These are phyloP conservation scores for Triangularia setosa DNA, from an alignment of 2,329 filamentous ascomycete genomes.

Conservation along the genomic window DNA sequence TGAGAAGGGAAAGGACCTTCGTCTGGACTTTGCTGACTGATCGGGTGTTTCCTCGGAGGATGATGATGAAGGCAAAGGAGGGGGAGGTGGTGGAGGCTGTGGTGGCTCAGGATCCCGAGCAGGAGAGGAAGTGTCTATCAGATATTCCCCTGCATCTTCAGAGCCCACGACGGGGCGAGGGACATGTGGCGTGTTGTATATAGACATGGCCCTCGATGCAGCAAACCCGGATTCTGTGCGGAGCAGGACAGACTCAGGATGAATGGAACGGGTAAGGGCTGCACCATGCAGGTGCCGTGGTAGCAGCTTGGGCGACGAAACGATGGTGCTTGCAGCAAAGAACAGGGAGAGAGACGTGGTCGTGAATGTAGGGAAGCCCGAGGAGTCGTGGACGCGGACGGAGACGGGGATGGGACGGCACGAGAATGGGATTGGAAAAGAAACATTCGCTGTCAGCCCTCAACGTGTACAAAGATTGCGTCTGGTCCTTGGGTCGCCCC, in stretches of 20 bases:
- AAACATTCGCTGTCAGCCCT: not conserved
- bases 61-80: not conserved
- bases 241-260: not conserved
- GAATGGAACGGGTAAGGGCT: conserved; percentile 19
- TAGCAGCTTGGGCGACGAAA: conserved; percentile 4
- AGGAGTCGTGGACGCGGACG: conserved; percentile 12
- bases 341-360: not conserved
- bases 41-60: not conserved
- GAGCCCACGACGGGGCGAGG: conserved; percentile 17
- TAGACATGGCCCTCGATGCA: conserved; percentile 16
- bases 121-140: not conserved
- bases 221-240: conserved; percentile 1
- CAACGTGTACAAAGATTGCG: too few relatives aligned
- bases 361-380: conserved; percentile 2
- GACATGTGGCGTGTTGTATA: conserved; percentile 24
- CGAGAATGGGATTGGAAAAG: conserved; percentile 11
- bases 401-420: conserved; percentile 10
- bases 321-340: not conserved
- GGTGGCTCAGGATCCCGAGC: not conserved
- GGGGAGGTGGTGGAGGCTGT: conserved; percentile 1
- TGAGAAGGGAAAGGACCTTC: conserved; percentile 43
- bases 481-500: not conserved
- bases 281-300: conserved; percentile 27
- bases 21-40: conserved; percentile 24
- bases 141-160: conserved; percentile 8